Evolutionary conservation across 495 filamentous ascomycete species (phyloP).

Genomic region (Penicillium robsamsonii): DNA sequence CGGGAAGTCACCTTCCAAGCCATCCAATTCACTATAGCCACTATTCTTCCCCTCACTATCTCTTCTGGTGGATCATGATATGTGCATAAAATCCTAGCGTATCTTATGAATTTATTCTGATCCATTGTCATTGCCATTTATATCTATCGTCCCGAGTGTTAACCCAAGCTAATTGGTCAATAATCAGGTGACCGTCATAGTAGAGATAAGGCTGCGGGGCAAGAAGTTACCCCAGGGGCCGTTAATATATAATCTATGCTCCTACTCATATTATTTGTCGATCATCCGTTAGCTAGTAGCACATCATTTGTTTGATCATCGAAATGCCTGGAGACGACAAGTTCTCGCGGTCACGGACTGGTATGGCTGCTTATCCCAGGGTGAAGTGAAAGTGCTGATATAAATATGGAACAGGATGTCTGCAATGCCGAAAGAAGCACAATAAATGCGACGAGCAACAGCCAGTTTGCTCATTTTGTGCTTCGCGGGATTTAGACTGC

Average conservation of each 20-base stretch:
- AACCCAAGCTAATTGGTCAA: background rate
- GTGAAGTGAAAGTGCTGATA: background rate
- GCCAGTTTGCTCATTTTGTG: constrained; percentile 26
- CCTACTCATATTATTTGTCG: no score
- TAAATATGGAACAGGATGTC: constrained; percentile 18
- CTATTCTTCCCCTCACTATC: background rate
- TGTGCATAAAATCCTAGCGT: background rate
- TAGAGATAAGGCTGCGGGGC: constrained; percentile 5
- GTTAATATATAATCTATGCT: background rate
- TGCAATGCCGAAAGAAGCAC: constrained; percentile 27
- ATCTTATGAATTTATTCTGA: background rate
- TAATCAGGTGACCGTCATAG: background rate
- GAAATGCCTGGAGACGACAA: constrained; percentile 8
- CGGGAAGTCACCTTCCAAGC: background rate
- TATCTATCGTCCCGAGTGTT: background rate
- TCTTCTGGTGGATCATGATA: background rate
- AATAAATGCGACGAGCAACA: constrained; percentile 28
- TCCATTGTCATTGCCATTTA: background rate
- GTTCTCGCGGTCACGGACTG: constrained; percentile 25
- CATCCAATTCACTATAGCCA: background rate
- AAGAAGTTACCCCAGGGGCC: background rate
- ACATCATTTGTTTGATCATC: background rate
- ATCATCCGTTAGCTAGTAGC: no score
- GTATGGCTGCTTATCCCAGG: constrained; percentile 6
- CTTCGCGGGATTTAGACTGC: constrained; percentile 14